Percentiles rank a stretch among this genome's conserved stretches.
Evolutionary conservation across 805 yeast species (phyloP).

Genomic region (Alloascoidea hylecoeti): DNA sequence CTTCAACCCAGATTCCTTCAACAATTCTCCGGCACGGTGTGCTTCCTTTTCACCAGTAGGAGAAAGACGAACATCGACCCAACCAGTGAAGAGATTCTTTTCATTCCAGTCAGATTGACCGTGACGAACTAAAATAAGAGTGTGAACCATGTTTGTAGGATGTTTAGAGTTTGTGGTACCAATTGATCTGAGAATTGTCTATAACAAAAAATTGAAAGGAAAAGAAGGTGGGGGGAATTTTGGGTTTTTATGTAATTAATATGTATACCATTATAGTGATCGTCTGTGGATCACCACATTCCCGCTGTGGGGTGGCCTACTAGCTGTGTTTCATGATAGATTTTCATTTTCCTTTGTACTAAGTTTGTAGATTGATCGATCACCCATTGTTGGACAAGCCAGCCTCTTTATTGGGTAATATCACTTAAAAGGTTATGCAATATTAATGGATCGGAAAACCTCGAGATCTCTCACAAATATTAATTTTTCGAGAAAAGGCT

Average conservation of each 20-base stretch:
- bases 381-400: too few species aligned
- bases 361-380: too few species aligned
- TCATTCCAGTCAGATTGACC: slow-evolving; percentile 99
- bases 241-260: slow-evolving; percentile 59
- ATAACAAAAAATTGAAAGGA: background rate
- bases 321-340: too few species aligned
- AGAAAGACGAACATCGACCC: slow-evolving; percentile 90
- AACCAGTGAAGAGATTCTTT: slow-evolving; percentile 95
- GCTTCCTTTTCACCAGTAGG: slow-evolving; percentile 86
- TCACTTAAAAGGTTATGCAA: too few species aligned
- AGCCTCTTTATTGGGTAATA: too few species aligned
- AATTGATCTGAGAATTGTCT: background rate
- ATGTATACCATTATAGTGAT: too few species aligned
- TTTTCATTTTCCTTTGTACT: too few species aligned
- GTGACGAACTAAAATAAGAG: slow-evolving; percentile 91
- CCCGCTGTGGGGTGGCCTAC: too few species aligned
- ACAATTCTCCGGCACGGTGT: slow-evolving; percentile 80
- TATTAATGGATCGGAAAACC: too few species aligned
- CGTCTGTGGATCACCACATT: too few species aligned
- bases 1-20: slow-evolving; percentile 71
- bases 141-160: slow-evolving; percentile 19
- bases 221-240: slow-evolving; percentile 84
- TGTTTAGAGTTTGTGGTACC: background rate
- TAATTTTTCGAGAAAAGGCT: too few species aligned
- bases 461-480: too few species aligned